Conservation (phyloP, 2,329 filamentous ascomycete genomes). For the Fusarium sulawesiense region DNA sequence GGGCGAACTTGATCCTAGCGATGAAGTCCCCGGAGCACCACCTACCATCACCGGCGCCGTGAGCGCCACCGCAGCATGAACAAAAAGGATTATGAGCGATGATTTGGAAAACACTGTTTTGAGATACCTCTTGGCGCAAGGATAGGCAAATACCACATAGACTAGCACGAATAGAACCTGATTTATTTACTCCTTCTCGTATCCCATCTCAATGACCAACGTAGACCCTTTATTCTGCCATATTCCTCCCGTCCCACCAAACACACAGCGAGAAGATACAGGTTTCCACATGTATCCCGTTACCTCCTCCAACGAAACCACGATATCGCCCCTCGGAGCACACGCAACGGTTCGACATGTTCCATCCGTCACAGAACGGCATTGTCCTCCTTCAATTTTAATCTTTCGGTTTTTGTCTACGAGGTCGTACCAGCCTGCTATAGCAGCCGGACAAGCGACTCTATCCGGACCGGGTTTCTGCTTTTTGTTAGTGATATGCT, state of each 20-base stretch:
- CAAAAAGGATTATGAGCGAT: constrained; percentile 37
- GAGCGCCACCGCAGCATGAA: constrained; percentile 38
- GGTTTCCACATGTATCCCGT: constrained; percentile 43
- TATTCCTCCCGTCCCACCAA: constrained; percentile 38
- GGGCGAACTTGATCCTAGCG: constrained; percentile 51
- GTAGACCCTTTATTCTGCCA: constrained; percentile 32
- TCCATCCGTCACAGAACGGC: constrained; percentile 11
- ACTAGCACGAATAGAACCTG: constrained; percentile 9
- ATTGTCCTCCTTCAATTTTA: constrained; percentile 18
- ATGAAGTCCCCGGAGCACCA: constrained; percentile 34
- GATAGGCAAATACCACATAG: constrained; percentile 11
- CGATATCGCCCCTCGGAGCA: constrained; percentile 17
- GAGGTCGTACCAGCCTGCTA: constrained; percentile 27
- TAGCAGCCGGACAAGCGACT: constrained; percentile 34
- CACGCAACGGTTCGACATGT: constrained; percentile 36
- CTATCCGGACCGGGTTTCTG: constrained; percentile 35
- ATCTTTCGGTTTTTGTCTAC: constrained; percentile 8
- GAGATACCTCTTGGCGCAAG: constrained; percentile 35
- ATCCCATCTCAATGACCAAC: constrained; percentile 35
- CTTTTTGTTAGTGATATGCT: not conserved
- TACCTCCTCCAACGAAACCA: constrained; percentile 11
- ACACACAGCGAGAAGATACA: constrained; percentile 34
- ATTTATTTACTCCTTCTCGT: constrained; percentile 6
- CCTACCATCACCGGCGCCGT: constrained; percentile 11
- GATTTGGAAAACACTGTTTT: constrained; percentile 8